phyloP scores from a whole-genome alignment of 2,329 filamentous ascomycete species.

The Trichoderma oligosporum region DNA sequence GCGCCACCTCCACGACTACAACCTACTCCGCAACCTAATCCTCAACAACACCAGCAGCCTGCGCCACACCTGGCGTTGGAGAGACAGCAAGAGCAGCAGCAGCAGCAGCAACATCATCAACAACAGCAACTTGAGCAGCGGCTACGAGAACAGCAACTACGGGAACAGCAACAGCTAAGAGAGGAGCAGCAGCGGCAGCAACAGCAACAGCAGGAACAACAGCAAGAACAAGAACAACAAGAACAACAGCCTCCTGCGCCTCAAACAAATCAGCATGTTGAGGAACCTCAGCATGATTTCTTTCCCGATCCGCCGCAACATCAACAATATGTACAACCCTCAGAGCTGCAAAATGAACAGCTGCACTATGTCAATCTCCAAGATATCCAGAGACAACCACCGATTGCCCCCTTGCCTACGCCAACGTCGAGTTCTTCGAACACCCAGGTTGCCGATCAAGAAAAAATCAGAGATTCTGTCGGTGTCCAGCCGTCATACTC shows the following conservation, averaged over 20 bases:
- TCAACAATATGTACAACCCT: slow-evolving; percentile 23
- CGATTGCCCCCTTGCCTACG: slow-evolving; percentile 26
- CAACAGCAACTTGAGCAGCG: slow-evolving; percentile 19
- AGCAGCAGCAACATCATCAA: slow-evolving; percentile 13
- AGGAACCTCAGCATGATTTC: slow-evolving; percentile 5
- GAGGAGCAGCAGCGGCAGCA: slow-evolving; percentile 23
- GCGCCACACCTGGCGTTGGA: slow-evolving; percentile 7
- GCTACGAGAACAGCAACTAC: slow-evolving; percentile 23
- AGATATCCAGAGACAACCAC: slow-evolving; percentile 36
- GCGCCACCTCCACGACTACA: slow-evolving; percentile 20
- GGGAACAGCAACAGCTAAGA: slow-evolving; percentile 20
- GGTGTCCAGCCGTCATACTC: slow-evolving; percentile 7
- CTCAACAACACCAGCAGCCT: slow-evolving; percentile 8
- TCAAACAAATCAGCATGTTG: background rate
- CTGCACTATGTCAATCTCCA: slow-evolving; percentile 38
- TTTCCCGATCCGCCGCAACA: slow-evolving; percentile 20
- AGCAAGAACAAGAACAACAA: slow-evolving; percentile 27
- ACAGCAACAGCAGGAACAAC: slow-evolving; percentile 23
- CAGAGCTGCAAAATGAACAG: slow-evolving; percentile 24
- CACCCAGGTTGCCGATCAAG: background rate
- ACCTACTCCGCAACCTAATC: slow-evolving; percentile 20
- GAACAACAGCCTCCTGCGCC: slow-evolving; percentile 23
- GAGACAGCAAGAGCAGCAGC: slow-evolving; percentile 7
- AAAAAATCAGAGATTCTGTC: slow-evolving; percentile 17
- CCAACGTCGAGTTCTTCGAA: slow-evolving; percentile 23